These are phyloP conservation scores for Eucalyptus melliodora DNA, from an alignment of 345 rosid species.

Conservation along the genomic window DNA sequence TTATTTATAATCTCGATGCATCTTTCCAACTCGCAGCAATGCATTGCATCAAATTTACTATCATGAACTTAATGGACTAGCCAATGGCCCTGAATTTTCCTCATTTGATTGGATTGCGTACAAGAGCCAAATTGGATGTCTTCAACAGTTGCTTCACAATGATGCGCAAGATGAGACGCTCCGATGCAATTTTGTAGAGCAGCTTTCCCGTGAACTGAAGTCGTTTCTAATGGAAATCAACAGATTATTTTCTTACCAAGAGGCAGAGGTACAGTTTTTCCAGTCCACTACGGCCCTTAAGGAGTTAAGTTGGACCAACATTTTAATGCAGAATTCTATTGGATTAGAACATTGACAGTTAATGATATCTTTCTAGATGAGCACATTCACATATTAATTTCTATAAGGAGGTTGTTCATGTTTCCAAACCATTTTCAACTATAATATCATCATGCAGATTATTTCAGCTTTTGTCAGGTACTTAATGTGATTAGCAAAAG, in stretches of 20 bases:
- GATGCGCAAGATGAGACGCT: constrained; percentile 3
- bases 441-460: background rate
- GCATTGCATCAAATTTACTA: constrained; percentile 45
- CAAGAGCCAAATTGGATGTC: constrained; percentile 15
- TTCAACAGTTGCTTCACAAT: constrained; percentile 30
- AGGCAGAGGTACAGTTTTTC: constrained; percentile 38
- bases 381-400: background rate
- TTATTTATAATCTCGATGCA: background rate
- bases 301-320: background rate
- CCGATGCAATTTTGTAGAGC: constrained; percentile 13
- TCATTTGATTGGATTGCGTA: constrained; percentile 8
- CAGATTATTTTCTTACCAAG: constrained; percentile 33
- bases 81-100: constrained; percentile 2
- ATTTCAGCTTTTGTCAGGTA: constrained; percentile 22
- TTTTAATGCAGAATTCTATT: background rate
- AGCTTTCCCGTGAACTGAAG: constrained; percentile 36
- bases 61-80: constrained; percentile 29
- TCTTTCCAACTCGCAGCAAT: constrained; percentile 23
- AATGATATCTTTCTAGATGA: background rate
- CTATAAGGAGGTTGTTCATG: background rate
- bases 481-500: constrained; percentile 34
- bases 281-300: background rate
- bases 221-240: constrained; percentile 17
- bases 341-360: background rate
- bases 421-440: background rate